phyloP scores from a whole-genome alignment of 345 rosid species.

The Abelmoschus esculentus region DNA sequence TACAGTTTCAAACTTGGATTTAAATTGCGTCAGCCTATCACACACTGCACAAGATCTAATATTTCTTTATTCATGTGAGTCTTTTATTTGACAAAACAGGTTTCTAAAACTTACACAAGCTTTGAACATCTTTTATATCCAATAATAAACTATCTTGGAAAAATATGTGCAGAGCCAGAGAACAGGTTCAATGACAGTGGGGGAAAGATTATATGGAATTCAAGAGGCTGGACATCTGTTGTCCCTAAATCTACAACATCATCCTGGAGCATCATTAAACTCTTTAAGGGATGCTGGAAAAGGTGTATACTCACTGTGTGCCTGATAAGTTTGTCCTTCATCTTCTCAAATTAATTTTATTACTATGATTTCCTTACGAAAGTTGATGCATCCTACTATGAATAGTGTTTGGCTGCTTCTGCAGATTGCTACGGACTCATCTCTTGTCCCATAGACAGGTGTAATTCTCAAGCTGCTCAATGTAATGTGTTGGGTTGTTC shows the following conservation, averaged over 20 bases:
- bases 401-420: conserved; percentile 7
- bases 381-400: conserved; percentile 1
- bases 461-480: conserved; percentile 17
- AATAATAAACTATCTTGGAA: neutral
- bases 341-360: neutral
- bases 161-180: conserved; percentile 32
- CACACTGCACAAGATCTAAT: neutral
- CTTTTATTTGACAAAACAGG: neutral
- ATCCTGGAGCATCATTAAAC: conserved; percentile 20
- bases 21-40: neutral
- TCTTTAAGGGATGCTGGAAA: conserved; percentile 20
- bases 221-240: conserved; percentile 6
- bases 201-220: conserved; percentile 17
- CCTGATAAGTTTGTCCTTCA: conserved; percentile 8
- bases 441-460: conserved; percentile 22
- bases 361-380: neutral
- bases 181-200: conserved; percentile 18
- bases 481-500: conserved; percentile 7
- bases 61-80: neutral
- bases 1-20: neutral
- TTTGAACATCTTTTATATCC: neutral
- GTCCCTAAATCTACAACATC: too few species aligned
- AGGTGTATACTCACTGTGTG: conserved; percentile 27
- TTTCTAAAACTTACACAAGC: too few species aligned
- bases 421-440: conserved; percentile 28